Evolutionary conservation across 1,284 basidiomycete genomes (phyloP).

Genomic region (Austroboletus novae-zelandiae): DNA sequence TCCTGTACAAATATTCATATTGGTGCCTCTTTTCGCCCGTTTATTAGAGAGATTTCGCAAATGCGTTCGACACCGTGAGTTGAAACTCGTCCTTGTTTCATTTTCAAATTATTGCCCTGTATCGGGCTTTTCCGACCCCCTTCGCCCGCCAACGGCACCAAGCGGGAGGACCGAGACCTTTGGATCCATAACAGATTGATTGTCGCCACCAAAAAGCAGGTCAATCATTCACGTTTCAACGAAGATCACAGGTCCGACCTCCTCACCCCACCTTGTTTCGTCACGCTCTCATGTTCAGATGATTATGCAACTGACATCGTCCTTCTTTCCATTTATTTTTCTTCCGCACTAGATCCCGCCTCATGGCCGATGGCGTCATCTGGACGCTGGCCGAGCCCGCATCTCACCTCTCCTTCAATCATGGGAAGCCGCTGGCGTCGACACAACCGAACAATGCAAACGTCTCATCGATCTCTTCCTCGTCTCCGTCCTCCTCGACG

Average conservation of each 20-base stretch:
- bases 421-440: constrained; percentile 51
- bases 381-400: constrained; percentile 67
- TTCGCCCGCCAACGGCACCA: constrained; percentile 1
- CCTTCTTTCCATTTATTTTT: background rate
- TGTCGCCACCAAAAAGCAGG: background rate
- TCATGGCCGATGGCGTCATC: constrained; percentile 90
- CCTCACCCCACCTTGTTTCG: constrained; percentile 4
- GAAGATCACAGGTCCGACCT: background rate
- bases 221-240: background rate
- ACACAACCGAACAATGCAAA: constrained; percentile 62
- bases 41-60: constrained; percentile 79
- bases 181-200: background rate
- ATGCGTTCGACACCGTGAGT: constrained; percentile 61
- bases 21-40: background rate
- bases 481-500: constrained; percentile 91
- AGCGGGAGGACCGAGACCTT: background rate
- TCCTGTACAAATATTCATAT: background rate
- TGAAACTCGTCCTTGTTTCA: background rate
- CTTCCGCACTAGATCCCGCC: constrained; percentile 69
- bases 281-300: background rate
- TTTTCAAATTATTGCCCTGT: background rate
- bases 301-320: background rate
- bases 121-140: constrained; percentile 3
- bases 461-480: constrained; percentile 89
- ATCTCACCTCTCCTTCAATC: constrained; percentile 56